Base-by-base conservation (phyloP, 2,329 filamentous ascomycete species). In the Tothia fuscella region DNA sequence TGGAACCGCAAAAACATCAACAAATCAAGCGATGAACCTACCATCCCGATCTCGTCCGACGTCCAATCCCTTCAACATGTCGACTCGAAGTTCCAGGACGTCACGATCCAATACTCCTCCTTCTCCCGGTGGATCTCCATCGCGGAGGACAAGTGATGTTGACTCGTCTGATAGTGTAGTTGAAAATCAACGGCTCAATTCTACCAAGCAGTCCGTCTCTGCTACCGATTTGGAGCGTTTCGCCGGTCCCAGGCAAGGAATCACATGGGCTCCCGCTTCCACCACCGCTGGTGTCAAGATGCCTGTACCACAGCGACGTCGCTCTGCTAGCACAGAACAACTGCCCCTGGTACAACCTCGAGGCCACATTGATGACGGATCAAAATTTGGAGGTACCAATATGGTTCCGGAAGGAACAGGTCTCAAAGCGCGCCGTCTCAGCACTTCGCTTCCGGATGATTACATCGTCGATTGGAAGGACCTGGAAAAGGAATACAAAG, bases 361-460 rank as follows among this genome's bases (percentile, higher is more conserved):
- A 39, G 14, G 17, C 9, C 38, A 45, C 9, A 21, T 26, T 14
- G 38, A 45, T 12, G 38, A 38, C 9, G 19, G 30, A 6, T 30
- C 36, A 9, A 14, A 29, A 29, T 2, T 34, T 41, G 16, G 29
- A 41, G 12, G 35, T 31, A 7, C 51, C 47, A 24, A 58, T 61
- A 42, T 60, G 70, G 2, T 67, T 80, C 24, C 70, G 76, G 72
- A 72, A 17, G 83, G 83, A 10, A 81, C 78, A 14, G 83, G 83
- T 7, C 71, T 83, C 57, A 89, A 88, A 63, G 78, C 83, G 22
- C 73, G 82, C n/a, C 77, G 82, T 38, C 68, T 89, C 63, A 88
- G 82, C 53, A 59, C 84, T 37, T 81, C 73, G 51, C 64, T 86
- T 20, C 80, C 80, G 2, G 81, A 86, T 50, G 79, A 85, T 50